Evolutionary conservation across 192 early-diverging fungal species (phyloP).

Genomic region (Dispira parvispora): DNA sequence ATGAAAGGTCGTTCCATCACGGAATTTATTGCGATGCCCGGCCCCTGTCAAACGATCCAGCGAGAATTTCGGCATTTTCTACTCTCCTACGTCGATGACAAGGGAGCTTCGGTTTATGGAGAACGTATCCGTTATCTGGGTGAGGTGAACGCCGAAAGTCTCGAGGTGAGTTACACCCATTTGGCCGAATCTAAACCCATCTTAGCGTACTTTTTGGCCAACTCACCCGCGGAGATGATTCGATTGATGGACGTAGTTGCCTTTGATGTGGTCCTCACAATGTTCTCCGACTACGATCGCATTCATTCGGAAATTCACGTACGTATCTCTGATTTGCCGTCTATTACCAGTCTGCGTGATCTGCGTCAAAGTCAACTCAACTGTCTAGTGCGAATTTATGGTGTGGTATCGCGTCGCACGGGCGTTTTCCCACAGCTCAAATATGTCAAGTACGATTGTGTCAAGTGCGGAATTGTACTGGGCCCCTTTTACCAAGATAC

Average conservation of each 20-base stretch:
- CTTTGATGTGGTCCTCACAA: constrained; percentile 70
- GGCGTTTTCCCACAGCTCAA: constrained; percentile 96
- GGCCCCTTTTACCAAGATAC: constrained; percentile 93
- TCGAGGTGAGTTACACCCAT: constrained; percentile 78
- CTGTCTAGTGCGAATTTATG: constrained; percentile 74
- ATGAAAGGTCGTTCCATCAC: constrained; percentile 63
- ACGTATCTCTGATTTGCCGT: constrained; percentile 76
- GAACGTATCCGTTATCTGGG: constrained; percentile 79
- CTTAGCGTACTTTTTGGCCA: constrained; percentile 77
- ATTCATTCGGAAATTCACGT: constrained; percentile 91
- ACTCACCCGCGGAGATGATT: constrained; percentile 76
- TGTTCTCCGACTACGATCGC: constrained; percentile 78
- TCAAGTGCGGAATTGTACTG: constrained; percentile 76
- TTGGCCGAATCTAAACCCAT: constrained; percentile 60
- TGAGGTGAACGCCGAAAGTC: constrained; percentile 66
- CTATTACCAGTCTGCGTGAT: constrained; percentile 70
- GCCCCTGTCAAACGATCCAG: constrained; percentile 63
- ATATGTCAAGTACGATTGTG: constrained; percentile 90
- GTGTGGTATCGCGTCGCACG: constrained; percentile 84
- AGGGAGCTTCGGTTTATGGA: constrained; percentile 84
- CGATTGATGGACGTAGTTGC: constrained; percentile 88
- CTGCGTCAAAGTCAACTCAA: constrained; percentile 85
- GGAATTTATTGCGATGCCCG: constrained; percentile 77
- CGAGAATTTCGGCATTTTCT: constrained; percentile 82
- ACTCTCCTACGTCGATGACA: constrained; percentile 64